Conservation (phyloP, 768 basidiomycete genomes). For the Leccinum fibrillosum region DNA sequence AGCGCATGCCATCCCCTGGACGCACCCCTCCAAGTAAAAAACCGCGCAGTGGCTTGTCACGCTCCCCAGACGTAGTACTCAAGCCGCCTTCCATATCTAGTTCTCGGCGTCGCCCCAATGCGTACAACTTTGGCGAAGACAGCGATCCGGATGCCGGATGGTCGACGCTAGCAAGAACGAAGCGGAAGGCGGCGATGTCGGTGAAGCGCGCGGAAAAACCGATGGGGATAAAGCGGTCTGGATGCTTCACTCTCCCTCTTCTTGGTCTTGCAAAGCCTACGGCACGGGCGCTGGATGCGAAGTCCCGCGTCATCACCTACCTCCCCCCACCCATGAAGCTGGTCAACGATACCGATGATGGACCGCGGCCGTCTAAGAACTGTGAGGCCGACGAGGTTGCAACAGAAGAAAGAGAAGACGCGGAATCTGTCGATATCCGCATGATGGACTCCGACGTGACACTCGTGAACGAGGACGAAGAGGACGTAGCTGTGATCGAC, state of each 20-base stretch:
- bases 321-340: conserved; percentile 22
- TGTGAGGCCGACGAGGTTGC: neutral
- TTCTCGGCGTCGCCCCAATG: conserved; percentile 1
- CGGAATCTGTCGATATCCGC: neutral
- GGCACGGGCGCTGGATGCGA: neutral
- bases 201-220: neutral
- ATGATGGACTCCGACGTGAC: conserved; percentile 27
- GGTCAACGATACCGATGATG: neutral
- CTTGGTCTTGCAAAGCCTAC: neutral
- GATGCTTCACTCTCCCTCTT: conserved; percentile 21
- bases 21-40: conserved; percentile 3
- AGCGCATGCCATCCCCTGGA: conserved; percentile 2
- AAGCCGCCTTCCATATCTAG: neutral
- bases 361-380: neutral
- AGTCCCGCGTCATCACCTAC: conserved; percentile 27
- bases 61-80: neutral
- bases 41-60: neutral
- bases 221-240: conserved; percentile 15
- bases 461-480: conserved; percentile 26
- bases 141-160: conserved; percentile 20
- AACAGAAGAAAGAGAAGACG: neutral
- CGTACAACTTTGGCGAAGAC: conserved; percentile 19
- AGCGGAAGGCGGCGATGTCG: neutral
- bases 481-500: conserved; percentile 9
- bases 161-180: conserved; percentile 13